Conservation (phyloP, 257 asterid species). For the Thymus quinquecostatus region DNA sequence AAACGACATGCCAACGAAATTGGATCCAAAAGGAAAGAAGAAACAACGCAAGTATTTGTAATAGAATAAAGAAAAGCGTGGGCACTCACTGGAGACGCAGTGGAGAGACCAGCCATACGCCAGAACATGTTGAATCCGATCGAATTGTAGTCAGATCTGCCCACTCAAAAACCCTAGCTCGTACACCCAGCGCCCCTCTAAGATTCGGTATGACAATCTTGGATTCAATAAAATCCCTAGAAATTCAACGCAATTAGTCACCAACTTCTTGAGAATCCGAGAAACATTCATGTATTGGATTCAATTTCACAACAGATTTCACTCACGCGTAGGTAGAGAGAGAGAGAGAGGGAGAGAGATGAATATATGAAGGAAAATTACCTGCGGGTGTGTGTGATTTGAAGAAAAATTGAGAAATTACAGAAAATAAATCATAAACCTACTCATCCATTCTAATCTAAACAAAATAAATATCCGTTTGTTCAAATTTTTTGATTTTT, state of each 20-base stretch:
- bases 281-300: constrained; percentile 32
- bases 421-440: constrained; percentile 14
- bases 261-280: constrained; percentile 22
- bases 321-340: constrained; percentile 3
- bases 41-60: constrained; percentile 13
- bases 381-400: constrained; percentile 36
- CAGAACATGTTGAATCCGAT: constrained; percentile 67
- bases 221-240: constrained; percentile 38
- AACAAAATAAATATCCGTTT: constrained; percentile 33
- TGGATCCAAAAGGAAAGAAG: constrained; percentile 32
- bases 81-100: constrained; percentile 77
- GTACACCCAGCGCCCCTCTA: constrained; percentile 34
- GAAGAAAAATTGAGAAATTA: neutral
- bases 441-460: constrained; percentile 18
- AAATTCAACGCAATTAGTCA: constrained; percentile 34
- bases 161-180: constrained; percentile 51
- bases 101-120: constrained; percentile 86
- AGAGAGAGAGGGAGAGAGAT: neutral
- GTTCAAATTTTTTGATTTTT: constrained; percentile 18
- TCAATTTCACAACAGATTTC: constrained; percentile 31
- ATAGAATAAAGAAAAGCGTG: neutral
- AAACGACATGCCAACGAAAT: constrained; percentile 26
- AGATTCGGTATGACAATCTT: constrained; percentile 34
- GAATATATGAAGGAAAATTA: constrained; percentile 27
- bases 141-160: constrained; percentile 44